Percentiles rank a stretch among this genome's conserved stretches.
These are phyloP conservation scores for Aureobasidium pullulans DNA, from an alignment of 2,329 filamentous ascomycete species.

Conservation along the genomic window DNA sequence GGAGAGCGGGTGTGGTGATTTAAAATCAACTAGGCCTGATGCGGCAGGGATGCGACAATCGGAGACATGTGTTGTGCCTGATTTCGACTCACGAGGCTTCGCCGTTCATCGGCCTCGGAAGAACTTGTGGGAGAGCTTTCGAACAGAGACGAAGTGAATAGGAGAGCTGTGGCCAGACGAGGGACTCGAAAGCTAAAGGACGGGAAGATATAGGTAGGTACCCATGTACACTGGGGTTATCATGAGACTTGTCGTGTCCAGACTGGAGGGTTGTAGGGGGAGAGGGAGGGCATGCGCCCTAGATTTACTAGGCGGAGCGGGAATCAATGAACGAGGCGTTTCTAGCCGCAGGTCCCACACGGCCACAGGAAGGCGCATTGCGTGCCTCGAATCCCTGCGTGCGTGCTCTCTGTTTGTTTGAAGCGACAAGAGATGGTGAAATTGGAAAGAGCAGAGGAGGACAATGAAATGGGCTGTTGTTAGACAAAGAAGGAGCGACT, in stretches of 20 bases:
- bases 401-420: neutral
- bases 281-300: slow-evolving; percentile 6
- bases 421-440: neutral
- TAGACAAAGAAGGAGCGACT: neutral
- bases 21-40: neutral
- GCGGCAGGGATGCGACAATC: slow-evolving; percentile 3
- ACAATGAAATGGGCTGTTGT: neutral
- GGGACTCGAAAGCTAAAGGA: neutral
- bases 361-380: slow-evolving; percentile 5
- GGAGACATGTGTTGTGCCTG: slow-evolving; percentile 12
- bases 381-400: slow-evolving; percentile 13
- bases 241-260: slow-evolving; percentile 8
- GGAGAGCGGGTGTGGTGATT: neutral
- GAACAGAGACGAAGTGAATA: neutral
- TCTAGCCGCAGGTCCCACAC: slow-evolving; percentile 14
- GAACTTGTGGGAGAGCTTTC: neutral
- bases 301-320: slow-evolving; percentile 7
- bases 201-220: neutral
- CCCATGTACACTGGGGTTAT: neutral
- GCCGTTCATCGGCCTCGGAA: slow-evolving; percentile 5
- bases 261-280: neutral
- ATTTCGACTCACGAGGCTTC: slow-evolving; percentile 11
- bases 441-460: neutral
- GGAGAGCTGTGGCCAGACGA: neutral
- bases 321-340: slow-evolving; percentile 13